Conservation (phyloP, 805 yeast genomes). For the Cephaloascus fragrans region DNA sequence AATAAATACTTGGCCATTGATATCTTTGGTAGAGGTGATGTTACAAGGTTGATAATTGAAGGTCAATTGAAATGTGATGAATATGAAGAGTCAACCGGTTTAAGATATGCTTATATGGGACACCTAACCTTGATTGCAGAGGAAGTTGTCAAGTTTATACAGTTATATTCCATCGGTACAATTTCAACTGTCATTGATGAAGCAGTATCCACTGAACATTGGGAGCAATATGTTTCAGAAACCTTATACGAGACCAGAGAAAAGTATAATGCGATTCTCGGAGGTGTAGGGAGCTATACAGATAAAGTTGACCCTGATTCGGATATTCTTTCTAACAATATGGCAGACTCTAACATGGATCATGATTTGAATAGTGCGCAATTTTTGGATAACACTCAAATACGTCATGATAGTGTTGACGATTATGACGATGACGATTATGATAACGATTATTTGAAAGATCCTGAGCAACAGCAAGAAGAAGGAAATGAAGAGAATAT, state of each 20-base stretch:
- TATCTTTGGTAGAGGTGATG: background rate
- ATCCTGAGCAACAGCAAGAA: slow-evolving; percentile 26
- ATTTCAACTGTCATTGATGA: slow-evolving; percentile 44
- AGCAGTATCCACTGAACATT: slow-evolving; percentile 40
- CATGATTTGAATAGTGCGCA: background rate
- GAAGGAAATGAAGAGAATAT: too few relatives aligned
- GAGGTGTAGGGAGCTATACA: slow-evolving; percentile 57
- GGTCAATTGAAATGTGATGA: background rate
- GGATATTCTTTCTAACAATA: background rate
- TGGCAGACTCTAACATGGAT: background rate
- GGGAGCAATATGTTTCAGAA: slow-evolving; percentile 79
- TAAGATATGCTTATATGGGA: slow-evolving; percentile 93
- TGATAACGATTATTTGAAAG: slow-evolving; percentile 22
- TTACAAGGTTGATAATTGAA: background rate
- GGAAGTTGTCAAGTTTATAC: slow-evolving; percentile 82
- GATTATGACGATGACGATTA: slow-evolving; percentile 20
- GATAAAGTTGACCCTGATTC: slow-evolving; percentile 22
- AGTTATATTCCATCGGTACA: slow-evolving; percentile 49
- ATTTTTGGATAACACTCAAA: too few relatives aligned
- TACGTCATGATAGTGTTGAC: too few relatives aligned
- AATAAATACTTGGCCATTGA: slow-evolving; percentile 60
- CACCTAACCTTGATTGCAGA: slow-evolving; percentile 90
- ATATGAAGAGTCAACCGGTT: slow-evolving; percentile 37
- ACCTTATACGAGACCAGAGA: slow-evolving; percentile 83
- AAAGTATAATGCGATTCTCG: slow-evolving; percentile 87